Evolutionary conservation across 495 filamentous ascomycete species (phyloP), one percentile per base, ranked within the genome.

Genomic region (Aspergillus coremiiformis): DNA sequence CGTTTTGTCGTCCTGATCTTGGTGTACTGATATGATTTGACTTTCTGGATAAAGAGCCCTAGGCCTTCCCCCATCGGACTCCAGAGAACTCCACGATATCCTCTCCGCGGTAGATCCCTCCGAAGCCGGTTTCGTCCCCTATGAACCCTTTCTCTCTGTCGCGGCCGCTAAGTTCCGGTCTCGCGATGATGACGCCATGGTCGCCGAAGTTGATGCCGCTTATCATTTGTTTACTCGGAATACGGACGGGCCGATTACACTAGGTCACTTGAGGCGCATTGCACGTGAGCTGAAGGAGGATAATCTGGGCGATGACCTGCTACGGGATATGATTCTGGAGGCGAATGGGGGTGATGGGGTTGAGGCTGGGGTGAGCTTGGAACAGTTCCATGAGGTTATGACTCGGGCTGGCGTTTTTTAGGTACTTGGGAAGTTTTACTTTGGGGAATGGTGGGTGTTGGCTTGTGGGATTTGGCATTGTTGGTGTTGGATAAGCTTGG

Each of bases 311-410:
- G 93, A 96, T 58, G 80, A 87, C 19, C 59, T 95, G 64, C 68
- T 98, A 57, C 78, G 76, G 68, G 89, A 95, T 75, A 98, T 98
- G 93, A 83, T 98, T 39, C 63, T 86, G 33, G 93, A 96, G 74
- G 93, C 89, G 55, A 95, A 91, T 67, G 90, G 86, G 0, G 89
- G 87, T 3, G 80, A 72, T 5, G 85, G 85, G 11, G 75, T 90
- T 8, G 77, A 76, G 24, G 77, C 68, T 50, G 90, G 89, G 9
- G 93, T 95, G 23, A 78, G 74, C 41, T 68, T 83, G 60, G 84
- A 83, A 43, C 87, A 94, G 64, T 95, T 96, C 66, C 85, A 89
- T 69, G 80, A 75, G 44, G 86, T 95, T 12, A 90, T 95, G 90
- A 78, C 72, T 47, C 74, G 89, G 63, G 91, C 90, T 4, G 90